Base-by-base conservation (phyloP, 176 grass and related monocot genomes). In the Phoenix roebelenii region DNA sequence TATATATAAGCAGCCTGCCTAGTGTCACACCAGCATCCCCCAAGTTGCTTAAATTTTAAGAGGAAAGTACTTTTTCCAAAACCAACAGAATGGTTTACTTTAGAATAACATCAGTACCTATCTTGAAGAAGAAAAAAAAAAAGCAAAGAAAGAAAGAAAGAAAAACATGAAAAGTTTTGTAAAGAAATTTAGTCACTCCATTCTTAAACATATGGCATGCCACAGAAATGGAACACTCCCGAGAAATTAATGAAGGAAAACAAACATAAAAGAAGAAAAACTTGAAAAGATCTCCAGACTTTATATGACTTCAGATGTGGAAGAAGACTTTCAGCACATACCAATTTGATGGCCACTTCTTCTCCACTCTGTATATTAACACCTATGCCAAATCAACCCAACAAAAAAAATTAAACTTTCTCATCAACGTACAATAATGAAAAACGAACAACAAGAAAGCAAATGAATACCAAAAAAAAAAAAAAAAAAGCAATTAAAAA, bases 331-430 rank as follows among this genome's bases (percentile, higher is more conserved):
- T 63, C 15, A 35, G 48, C 9, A 28, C 79, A 35, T 87, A 93
- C 88, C 88, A 93, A 77, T 59, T 93, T 93, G 68, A 93, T 78
- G 14, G 73, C 88, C 15, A 93, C 88, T 78, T 93, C 88, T 58
- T 93, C 88, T 22, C 83, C 83, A 55, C 76, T 93, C 66, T 93
- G 88, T 87, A 87, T 74, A 50, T 87, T 81, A 18, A 81, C 71
- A 73, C 88, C 88, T 93, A 54, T 62, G 77, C 68, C 61, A 77
- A 52, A 63, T 73, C 54, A 60, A 5, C 35, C 7, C 35, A 5
- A 4, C 24, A 58, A 19, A 57, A 3, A 39, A 74, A 39, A 10
- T 59, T 66, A 57, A 63, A 59, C 24, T 16, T 16, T 51, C 30
- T 51, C 49, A 65, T n/a, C 64, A n/a, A 17, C 64, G 72, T 15